Base-by-base conservation (phyloP, 176 grass and related monocot genomes). In the Chloris gayana region DNA sequence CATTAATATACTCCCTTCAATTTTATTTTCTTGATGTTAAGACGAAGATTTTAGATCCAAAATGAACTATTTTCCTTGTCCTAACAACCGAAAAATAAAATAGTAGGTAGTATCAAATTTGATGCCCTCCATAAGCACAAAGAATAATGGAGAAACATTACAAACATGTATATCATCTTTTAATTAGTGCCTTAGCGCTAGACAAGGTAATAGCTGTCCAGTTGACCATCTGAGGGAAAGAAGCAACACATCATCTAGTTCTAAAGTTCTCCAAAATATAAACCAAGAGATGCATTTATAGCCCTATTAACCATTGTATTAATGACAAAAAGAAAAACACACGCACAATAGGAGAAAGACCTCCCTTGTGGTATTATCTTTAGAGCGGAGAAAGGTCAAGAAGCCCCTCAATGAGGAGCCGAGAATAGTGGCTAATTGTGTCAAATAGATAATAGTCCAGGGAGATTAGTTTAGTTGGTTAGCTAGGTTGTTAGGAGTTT, bases 271-370 rank as follows among this genome's bases (percentile, higher is more conserved):
- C 18, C 15, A 18, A 69, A 32, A 70, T 32, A 67, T 74, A 35
- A 74, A 73, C 14, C 30, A 50, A 56, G 31, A 69, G 51, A 81
- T 61, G 14, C n/a, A 68, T 74, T n/a, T 46, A 64, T 14, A 18
- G 31, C 29, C 31, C 17, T 9, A 37, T 70, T 76, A n/a, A n/a
- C n/a, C 30, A 50, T 5, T 21, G 41, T 32, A 65, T 42, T 72
- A 42, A 67, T 44, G 41, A 44, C 41, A 37, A 37, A 37, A 44
- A 44, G 2, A 44, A 44, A 44, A 44, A 44, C 41, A 10, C 7
- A 9, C 2, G 9, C 41, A 12, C n/a, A n/a, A n/a, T 44, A 44
- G 41, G 7, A 9, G 41, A 44, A 44, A 44, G 45, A 47, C 45
- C 45, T 17, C 14, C 45, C 45, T 0, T 15, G 14, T 47, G 45